Conservation (phyloP, 2,329 filamentous ascomycete species). For the Pseudomassariella vexata region DNA sequence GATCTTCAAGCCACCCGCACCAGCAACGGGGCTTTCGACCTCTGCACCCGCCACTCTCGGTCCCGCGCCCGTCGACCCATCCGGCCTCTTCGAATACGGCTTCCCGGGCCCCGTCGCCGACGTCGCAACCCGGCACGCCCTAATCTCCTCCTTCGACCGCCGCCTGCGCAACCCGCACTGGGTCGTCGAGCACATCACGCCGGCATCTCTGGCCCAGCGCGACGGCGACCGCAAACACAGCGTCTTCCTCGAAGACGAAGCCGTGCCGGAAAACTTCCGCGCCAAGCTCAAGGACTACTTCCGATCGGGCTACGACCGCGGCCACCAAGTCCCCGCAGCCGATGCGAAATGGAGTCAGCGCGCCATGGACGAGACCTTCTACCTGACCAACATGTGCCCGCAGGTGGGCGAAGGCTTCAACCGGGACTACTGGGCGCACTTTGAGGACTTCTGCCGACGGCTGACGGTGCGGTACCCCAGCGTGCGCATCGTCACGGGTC, state of each 20-base stretch:
- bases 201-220: slow-evolving; percentile 67
- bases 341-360: slow-evolving; percentile 93
- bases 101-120: slow-evolving; percentile 90
- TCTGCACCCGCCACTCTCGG: slow-evolving; percentile 25
- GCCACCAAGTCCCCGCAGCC: slow-evolving; percentile 94
- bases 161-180: slow-evolving; percentile 86
- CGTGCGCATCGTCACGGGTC: slow-evolving; percentile 88
- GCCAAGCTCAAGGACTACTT: slow-evolving; percentile 91
- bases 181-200: slow-evolving; percentile 95
- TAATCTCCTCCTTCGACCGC: slow-evolving; percentile 87
- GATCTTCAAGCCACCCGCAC: slow-evolving; percentile 32
- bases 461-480: slow-evolving; percentile 76
- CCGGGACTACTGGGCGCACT: slow-evolving; percentile 97
- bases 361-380: slow-evolving; percentile 94
- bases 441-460: slow-evolving; percentile 92
- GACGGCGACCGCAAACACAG: slow-evolving; percentile 82
- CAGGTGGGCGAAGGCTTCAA: slow-evolving; percentile 99
- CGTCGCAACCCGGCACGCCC: slow-evolving; percentile 66
- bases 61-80: slow-evolving; percentile 58
- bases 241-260: slow-evolving; percentile 73
- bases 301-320: slow-evolving; percentile 89
- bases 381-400: slow-evolving; percentile 93
- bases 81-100: slow-evolving; percentile 76
- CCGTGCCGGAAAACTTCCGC: slow-evolving; percentile 79
- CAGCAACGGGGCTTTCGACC: slow-evolving; percentile 17